A percentile compares a stretch with the other conserved stretches of the same genome.
phyloP scores from a whole-genome alignment of 192 early-diverging fungal genomes.

The Paraglomus brasilianum region DNA sequence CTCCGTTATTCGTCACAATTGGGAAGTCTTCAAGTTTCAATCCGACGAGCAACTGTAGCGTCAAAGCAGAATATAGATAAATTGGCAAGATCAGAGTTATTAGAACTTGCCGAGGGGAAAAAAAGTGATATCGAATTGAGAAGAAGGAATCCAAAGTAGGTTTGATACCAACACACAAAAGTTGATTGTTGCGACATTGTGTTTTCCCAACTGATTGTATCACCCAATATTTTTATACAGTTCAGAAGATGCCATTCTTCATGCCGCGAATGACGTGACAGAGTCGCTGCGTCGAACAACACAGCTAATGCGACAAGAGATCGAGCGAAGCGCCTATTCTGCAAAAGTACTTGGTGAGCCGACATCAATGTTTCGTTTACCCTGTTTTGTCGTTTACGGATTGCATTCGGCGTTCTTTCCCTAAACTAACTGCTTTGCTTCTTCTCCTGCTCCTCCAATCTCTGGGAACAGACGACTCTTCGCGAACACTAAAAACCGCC shows the following conservation, averaged over 20 bases:
- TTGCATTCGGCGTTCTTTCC: background rate
- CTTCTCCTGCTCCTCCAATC: background rate
- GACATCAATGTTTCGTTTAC: background rate
- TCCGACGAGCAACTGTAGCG: constrained; percentile 49
- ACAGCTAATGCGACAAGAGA: constrained; percentile 63
- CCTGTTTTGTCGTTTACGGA: background rate
- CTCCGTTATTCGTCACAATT: background rate
- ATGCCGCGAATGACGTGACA: constrained; percentile 58
- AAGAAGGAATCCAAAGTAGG: constrained; percentile 18
- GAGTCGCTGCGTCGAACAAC: constrained; percentile 56
- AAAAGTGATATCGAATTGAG: constrained; percentile 35
- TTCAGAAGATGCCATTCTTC: constrained; percentile 44
- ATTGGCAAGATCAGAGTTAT: constrained; percentile 44
- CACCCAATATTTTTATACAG: constrained; percentile 33
- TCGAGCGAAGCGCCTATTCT: constrained; percentile 59
- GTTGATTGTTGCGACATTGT: constrained; percentile 23
- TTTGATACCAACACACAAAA: constrained; percentile 7
- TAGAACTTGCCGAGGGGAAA: constrained; percentile 45
- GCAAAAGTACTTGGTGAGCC: constrained; percentile 53
- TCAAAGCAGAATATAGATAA: constrained; percentile 55
- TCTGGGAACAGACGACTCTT: constrained; percentile 54
- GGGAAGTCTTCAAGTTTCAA: constrained; percentile 46
- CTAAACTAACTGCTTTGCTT: background rate
- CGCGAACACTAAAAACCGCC: constrained; percentile 49
- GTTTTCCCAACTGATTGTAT: constrained; percentile 33